Percentiles rank a stretch among this genome's conserved stretches.
Conservation (phyloP, 495 filamentous ascomycete genomes). For the Neurospora sp. region DNA sequence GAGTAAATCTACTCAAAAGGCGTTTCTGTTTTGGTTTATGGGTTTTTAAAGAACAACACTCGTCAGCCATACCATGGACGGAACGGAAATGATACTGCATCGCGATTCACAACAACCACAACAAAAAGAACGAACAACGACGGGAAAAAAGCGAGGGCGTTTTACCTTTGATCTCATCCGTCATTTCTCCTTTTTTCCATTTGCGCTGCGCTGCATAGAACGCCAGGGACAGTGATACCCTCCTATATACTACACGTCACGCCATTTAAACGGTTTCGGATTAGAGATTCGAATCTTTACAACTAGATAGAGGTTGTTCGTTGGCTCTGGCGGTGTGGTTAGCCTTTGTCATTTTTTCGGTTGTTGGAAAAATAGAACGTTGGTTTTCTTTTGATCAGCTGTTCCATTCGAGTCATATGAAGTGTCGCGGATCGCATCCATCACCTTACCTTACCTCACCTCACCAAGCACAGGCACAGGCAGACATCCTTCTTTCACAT, state of each 20-base stretch:
- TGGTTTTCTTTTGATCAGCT: background rate
- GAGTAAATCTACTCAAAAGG: background rate
- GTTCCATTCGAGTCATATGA: background rate
- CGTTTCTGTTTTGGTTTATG: background rate
- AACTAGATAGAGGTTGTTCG: background rate
- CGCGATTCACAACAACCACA: background rate
- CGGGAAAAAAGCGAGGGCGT: background rate
- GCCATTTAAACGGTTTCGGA: background rate
- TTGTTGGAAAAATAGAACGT: background rate
- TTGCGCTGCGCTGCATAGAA: background rate
- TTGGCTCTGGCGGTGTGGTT: background rate
- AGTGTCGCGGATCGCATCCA: background rate
- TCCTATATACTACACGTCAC: background rate
- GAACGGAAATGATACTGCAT: background rate
- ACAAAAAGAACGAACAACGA: background rate
- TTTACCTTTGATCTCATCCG: background rate
- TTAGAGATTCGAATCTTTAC: background rate
- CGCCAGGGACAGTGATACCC: background rate
- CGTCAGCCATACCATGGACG: background rate
- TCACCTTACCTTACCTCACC: background rate
- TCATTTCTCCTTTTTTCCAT: background rate
- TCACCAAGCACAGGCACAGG: background rate
- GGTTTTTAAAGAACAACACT: background rate
- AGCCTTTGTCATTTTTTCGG: background rate
- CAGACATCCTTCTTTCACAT: background rate